phyloP scores from a whole-genome alignment of 116 monocot genomes.

The Posidonia oceanica region DNA sequence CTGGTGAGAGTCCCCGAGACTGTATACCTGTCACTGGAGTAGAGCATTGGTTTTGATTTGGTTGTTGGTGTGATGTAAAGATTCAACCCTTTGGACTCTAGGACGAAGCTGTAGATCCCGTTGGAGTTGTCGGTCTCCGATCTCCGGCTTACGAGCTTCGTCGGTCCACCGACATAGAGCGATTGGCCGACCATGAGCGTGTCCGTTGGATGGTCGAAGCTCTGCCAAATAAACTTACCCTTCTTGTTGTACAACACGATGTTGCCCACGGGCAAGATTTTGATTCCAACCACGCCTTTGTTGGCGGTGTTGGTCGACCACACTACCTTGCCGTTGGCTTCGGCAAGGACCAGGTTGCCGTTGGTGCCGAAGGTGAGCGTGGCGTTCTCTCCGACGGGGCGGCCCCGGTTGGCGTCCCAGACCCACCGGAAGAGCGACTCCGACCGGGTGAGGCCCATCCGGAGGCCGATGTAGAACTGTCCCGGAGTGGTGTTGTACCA shows the following conservation, averaged over 20 bases:
- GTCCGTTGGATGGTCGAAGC: slow-evolving; percentile 63
- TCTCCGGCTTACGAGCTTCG: slow-evolving; percentile 17
- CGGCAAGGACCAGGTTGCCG: slow-evolving; percentile 52
- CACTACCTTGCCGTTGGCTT: slow-evolving; percentile 29
- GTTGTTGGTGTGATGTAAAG: slow-evolving; percentile 2
- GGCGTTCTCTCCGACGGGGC: slow-evolving; percentile 49
- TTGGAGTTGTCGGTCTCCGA: slow-evolving; percentile 21
- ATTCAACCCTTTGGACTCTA: slow-evolving; percentile 12
- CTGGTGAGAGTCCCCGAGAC: background rate
- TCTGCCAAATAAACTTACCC: slow-evolving; percentile 37
- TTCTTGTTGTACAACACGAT: slow-evolving; percentile 28
- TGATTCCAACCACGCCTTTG: slow-evolving; percentile 38
- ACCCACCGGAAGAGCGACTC: slow-evolving; percentile 61
- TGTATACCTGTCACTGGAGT: slow-evolving; percentile 7
- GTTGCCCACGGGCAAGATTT: slow-evolving; percentile 34
- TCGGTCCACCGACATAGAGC: slow-evolving; percentile 16
- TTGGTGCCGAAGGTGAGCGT: slow-evolving; percentile 31
- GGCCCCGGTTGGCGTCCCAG: slow-evolving; percentile 54
- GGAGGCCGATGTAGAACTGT: slow-evolving; percentile 47
- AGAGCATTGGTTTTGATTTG: slow-evolving; percentile 5
- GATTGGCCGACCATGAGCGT: slow-evolving; percentile 46
- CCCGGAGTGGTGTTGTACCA: slow-evolving; percentile 66
- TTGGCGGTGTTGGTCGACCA: slow-evolving; percentile 41
- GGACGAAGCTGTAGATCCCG: slow-evolving; percentile 35
- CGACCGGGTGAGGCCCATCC: slow-evolving; percentile 45